Evolutionary conservation across 768 basidiomycete genomes (phyloP).

Genomic region (Termitomyces heimii): DNA sequence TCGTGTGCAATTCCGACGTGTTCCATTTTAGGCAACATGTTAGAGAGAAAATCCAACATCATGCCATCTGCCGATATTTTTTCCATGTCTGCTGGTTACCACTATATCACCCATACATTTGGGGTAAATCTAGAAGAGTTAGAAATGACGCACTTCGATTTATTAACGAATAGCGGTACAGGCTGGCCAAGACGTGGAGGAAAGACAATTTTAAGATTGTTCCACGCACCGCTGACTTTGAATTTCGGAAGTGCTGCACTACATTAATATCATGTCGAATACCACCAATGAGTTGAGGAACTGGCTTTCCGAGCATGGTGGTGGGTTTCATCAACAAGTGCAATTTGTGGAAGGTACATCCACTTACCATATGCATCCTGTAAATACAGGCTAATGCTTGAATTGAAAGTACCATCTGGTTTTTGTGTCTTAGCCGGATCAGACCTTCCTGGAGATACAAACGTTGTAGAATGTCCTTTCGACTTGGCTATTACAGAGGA

Average conservation of each 20-base stretch:
- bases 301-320: conserved; percentile 49
- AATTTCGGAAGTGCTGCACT: background rate
- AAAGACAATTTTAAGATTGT: background rate
- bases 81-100: background rate
- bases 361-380: background rate
- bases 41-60: background rate
- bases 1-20: too few species aligned
- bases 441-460: conserved; percentile 42
- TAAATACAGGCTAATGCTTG: background rate
- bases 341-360: conserved; percentile 36
- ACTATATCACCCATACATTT: background rate
- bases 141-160: background rate
- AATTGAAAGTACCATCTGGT: conserved; percentile 36
- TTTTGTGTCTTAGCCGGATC: conserved; percentile 43
- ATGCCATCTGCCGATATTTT: background rate
- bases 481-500: conserved; percentile 56
- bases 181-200: background rate
- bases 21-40: too few species aligned
- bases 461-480: conserved; percentile 65
- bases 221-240: background rate
- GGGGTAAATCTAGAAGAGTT: background rate
- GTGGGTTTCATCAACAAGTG: conserved; percentile 42
- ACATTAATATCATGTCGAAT: background rate
- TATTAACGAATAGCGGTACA: background rate
- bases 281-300: conserved; percentile 25